Evolutionary conservation across 805 yeast genomes (phyloP).

Genomic region (Spencermartinsiella europaea): DNA sequence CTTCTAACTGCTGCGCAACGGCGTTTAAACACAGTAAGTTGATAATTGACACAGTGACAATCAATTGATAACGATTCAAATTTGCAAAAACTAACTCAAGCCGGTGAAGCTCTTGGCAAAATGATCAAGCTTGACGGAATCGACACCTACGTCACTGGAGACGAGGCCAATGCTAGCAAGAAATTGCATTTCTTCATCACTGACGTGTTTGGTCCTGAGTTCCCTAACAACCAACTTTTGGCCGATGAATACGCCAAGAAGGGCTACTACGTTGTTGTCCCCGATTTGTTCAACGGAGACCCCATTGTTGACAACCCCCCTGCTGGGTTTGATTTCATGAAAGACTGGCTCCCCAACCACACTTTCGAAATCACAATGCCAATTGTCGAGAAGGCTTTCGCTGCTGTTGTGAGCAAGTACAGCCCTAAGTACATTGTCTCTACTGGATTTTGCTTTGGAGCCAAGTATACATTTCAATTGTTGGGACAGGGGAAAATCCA

Average conservation of each 20-base stretch:
- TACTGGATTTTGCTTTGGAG: slow-evolving; percentile 85
- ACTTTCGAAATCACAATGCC: slow-evolving; percentile 43
- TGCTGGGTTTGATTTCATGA: slow-evolving; percentile 22
- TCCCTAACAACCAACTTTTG: slow-evolving; percentile 50
- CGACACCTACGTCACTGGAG: slow-evolving; percentile 48
- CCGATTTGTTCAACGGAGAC: slow-evolving; percentile 66
- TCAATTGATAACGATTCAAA: too few species aligned
- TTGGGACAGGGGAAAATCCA: not conserved
- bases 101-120: slow-evolving; percentile 27
- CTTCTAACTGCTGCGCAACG: slow-evolving; percentile 30
- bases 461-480: slow-evolving; percentile 52
- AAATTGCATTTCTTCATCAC: slow-evolving; percentile 55
- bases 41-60: not conserved
- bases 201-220: slow-evolving; percentile 63
- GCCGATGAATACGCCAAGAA: slow-evolving; percentile 47
- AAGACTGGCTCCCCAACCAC: slow-evolving; percentile 54
- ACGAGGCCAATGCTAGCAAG: slow-evolving; percentile 34
- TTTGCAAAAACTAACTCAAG: slow-evolving; percentile 8
- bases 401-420: slow-evolving; percentile 39
- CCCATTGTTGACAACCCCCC: slow-evolving; percentile 35
- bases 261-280: slow-evolving; percentile 64
- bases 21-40: slow-evolving; percentile 23
- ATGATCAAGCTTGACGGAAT: slow-evolving; percentile 23
- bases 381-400: slow-evolving; percentile 45
- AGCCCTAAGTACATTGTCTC: slow-evolving; percentile 49